phyloP scores from a whole-genome alignment of 192 early-diverging fungal species.

The Linnemannia exigua region DNA sequence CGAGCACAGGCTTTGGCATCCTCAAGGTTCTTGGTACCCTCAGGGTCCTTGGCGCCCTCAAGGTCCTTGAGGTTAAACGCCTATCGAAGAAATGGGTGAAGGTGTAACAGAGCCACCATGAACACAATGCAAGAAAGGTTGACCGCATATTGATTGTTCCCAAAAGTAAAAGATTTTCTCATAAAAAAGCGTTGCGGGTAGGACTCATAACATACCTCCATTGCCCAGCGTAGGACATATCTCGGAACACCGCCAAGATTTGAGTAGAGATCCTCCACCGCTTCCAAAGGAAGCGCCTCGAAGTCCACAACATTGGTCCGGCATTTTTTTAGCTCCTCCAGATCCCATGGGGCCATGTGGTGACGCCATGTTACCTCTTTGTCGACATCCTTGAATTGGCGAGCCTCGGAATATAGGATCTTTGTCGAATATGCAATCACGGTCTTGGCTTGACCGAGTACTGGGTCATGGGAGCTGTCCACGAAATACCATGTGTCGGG shows the following conservation, averaged over 20 bases:
- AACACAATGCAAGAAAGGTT: too few relatives aligned
- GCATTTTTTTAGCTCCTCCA: constrained; percentile 17
- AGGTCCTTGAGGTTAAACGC: not conserved
- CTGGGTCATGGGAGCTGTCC: constrained; percentile 22
- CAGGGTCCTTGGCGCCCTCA: not conserved
- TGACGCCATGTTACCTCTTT: constrained; percentile 3
- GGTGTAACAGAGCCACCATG: not conserved
- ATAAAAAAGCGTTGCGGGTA: not conserved
- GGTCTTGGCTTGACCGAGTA: constrained; percentile 27
- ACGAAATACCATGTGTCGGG: not conserved
- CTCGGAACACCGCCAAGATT: constrained; percentile 24
- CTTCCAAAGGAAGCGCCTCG: not conserved
- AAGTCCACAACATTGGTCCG: constrained; percentile 1
- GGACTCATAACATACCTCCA: not conserved
- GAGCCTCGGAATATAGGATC: not conserved
- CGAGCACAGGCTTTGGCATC: too few relatives aligned
- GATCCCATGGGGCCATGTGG: constrained; percentile 18
- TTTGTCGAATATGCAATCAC: constrained; percentile 17
- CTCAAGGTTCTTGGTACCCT: not conserved
- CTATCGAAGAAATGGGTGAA: not conserved
- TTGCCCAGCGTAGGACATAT: constrained; percentile 4
- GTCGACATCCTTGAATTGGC: constrained; percentile 16
- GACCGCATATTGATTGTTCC: not conserved
- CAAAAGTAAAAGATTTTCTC: not conserved
- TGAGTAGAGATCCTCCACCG: constrained; percentile 19